Evolutionary conservation across 2,329 filamentous ascomycete species (phyloP).

Genomic region (Coniochaeta sp.): DNA sequence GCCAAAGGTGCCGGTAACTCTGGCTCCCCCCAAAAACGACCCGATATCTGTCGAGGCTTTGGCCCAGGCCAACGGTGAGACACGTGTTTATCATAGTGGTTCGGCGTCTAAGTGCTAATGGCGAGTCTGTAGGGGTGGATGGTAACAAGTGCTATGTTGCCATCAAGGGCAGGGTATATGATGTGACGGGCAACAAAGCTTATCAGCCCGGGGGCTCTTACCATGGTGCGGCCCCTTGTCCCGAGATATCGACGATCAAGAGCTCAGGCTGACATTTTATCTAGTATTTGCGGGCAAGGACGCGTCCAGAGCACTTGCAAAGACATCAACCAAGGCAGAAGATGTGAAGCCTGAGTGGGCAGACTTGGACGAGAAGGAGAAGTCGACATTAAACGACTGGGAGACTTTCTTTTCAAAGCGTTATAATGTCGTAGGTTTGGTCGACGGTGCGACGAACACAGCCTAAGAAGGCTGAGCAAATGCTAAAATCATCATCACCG

Average conservation of each 20-base stretch:
- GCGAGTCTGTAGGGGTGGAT: slow-evolving; percentile 45
- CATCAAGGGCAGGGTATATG: slow-evolving; percentile 84
- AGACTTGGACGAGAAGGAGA: slow-evolving; percentile 76
- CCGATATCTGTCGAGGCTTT: slow-evolving; percentile 75
- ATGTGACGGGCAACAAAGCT: slow-evolving; percentile 82
- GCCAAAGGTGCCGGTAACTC: slow-evolving; percentile 66
- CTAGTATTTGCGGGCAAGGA: slow-evolving; percentile 94
- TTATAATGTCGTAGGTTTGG: slow-evolving; percentile 78
- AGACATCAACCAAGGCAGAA: slow-evolving; percentile 77
- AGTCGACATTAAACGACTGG: slow-evolving; percentile 84
- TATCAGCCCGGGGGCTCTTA: slow-evolving; percentile 82
- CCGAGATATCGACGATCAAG: background rate
- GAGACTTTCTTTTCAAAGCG: slow-evolving; percentile 93
- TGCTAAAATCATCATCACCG: background rate
- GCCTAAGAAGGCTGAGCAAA: background rate
- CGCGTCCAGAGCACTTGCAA: slow-evolving; percentile 82
- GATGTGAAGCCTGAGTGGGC: slow-evolving; percentile 80
- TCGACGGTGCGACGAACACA: slow-evolving; percentile 53
- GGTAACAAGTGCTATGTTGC: slow-evolving; percentile 60
- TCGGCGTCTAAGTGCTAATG: background rate
- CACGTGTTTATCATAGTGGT: background rate
- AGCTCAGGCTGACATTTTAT: background rate
- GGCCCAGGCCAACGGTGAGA: slow-evolving; percentile 72
- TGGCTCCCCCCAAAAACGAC: slow-evolving; percentile 82
- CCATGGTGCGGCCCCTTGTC: slow-evolving; percentile 49